A percentile compares a stretch with the other conserved stretches of the same genome.
phyloP scores from a whole-genome alignment of 352 stramenopile genomes.

The Globisporangium carolinianum region DNA sequence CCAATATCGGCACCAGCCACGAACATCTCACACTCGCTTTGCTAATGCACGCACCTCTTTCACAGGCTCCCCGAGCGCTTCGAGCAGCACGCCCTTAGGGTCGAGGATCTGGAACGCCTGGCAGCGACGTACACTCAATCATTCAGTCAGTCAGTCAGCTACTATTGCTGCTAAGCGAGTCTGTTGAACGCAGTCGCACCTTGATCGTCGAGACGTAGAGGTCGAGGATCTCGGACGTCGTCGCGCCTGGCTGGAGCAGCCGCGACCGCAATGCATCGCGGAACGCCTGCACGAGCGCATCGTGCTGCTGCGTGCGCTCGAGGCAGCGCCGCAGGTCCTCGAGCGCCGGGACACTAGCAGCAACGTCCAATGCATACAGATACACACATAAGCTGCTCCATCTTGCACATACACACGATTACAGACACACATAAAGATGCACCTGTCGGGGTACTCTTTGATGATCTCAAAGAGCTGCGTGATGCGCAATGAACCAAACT shows the following conservation, averaged over 20 bases:
- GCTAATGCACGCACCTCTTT: slow-evolving; percentile 40
- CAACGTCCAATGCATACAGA: not conserved
- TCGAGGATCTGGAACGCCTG: slow-evolving; percentile 90
- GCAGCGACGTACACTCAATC: slow-evolving; percentile 8
- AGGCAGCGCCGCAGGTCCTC: slow-evolving; percentile 70
- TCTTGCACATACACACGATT: too few species aligned
- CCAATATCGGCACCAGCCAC: not conserved
- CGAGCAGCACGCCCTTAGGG: slow-evolving; percentile 87
- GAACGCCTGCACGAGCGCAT: slow-evolving; percentile 76
- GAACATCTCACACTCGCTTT: not conserved
- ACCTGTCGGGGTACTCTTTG: slow-evolving; percentile 94
- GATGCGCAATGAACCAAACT: slow-evolving; percentile 78
- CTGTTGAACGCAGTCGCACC: slow-evolving; percentile 12
- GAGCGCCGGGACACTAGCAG: slow-evolving; percentile 44
- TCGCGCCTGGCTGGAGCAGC: slow-evolving; percentile 93
- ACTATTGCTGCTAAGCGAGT: not conserved
- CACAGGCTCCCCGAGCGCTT: slow-evolving; percentile 59
- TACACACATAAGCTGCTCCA: not conserved
- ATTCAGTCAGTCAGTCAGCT: not conserved
- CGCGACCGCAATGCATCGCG: slow-evolving; percentile 68
- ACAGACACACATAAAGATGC: not conserved
- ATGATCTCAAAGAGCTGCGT: slow-evolving; percentile 96
- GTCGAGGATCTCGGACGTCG: slow-evolving; percentile 95
- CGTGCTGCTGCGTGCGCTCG: slow-evolving; percentile 81
- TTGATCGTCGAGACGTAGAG: slow-evolving; percentile 98